Base-by-base conservation (phyloP, 2,329 filamentous ascomycete genomes). In the Botrytis elliptica region DNA sequence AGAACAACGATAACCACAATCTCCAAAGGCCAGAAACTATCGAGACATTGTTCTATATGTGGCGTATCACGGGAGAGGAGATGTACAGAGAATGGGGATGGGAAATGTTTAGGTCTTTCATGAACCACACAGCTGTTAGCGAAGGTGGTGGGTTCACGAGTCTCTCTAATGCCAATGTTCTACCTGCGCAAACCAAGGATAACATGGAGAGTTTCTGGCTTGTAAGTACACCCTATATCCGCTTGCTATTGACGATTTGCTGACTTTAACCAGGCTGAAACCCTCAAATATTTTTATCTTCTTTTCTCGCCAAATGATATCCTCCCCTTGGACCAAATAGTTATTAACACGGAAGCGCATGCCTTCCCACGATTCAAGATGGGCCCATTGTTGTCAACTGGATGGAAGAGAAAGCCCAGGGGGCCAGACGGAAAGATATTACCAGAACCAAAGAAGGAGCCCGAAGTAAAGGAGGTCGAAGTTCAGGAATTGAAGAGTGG, bases 121-220 rank as follows among this genome's bases (percentile, higher is more conserved):
- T 95, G 83, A 91, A 94, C 79, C 88, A 97, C 83, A 97, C 93
- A 0, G 89, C 92, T 10, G 92, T 97, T 3, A 86, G 89, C 62
- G 91, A 95, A 57, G 90, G 90, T 55, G 90, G 90, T 57, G 94
- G 94, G 0, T 98, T 97, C 81, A 94, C 93, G 1, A 95, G 92
- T 77, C 85, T 98, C 75, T 87, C 87, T 29, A 89, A 97, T 80
- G 95, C 94, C 40, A 90, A 91, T 77, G 83, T 84, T 8, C 83
- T 96, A 16, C 94, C 95, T 33, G 90, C 94, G 0, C 82, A 85
- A 22, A 85, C 86, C 64, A 87, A 90, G 75, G 95, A 99, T 83
- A 98, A 98, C 79, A 98, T 99, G 95, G 96, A 99, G 84, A 97
- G 94, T 81, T 98, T 98, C 84, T 99, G 96, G 96, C 88, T 99